Percentiles rank a stretch among this genome's conserved stretches.
These are phyloP conservation scores for Scenedesmus sp. DNA, from an alignment of 163 green algal genomes.

Conservation along the genomic window DNA sequence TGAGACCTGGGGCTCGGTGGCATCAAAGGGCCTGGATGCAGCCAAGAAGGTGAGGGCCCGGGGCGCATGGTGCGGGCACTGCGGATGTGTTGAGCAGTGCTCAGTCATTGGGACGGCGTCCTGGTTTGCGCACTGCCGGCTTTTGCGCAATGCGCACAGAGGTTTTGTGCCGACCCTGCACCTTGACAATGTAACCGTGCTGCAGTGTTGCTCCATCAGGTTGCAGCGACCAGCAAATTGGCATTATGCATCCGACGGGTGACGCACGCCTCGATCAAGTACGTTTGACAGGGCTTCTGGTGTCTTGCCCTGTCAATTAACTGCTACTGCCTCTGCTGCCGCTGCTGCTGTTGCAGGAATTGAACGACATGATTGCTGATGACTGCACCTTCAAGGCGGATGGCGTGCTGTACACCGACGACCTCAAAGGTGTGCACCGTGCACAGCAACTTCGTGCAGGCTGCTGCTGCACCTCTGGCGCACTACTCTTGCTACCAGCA, in stretches of 20 bases:
- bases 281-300: background rate
- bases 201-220: too few relatives aligned
- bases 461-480: too few relatives aligned
- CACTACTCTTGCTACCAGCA: too few relatives aligned
- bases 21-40: background rate
- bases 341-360: slow-evolving; percentile 26
- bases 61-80: background rate
- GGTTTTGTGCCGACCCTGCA: too few relatives aligned
- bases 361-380: slow-evolving; percentile 24
- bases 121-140: too few relatives aligned
- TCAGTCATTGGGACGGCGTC: background rate
- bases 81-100: background rate
- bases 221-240: too few relatives aligned
- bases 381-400: slow-evolving; percentile 46
- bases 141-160: background rate
- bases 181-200: too few relatives aligned
- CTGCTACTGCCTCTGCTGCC: background rate
- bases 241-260: too few relatives aligned
- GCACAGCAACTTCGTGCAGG: too few relatives aligned
- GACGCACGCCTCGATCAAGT: too few relatives aligned
- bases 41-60: slow-evolving; percentile 24
- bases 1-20: slow-evolving; percentile 41
- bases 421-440: slow-evolving; percentile 33
- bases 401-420: slow-evolving; percentile 36
- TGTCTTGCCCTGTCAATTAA: too few relatives aligned